These are phyloP conservation scores for Glycine tomentella DNA, from an alignment of 306 rosid genomes.

Conservation along the genomic window DNA sequence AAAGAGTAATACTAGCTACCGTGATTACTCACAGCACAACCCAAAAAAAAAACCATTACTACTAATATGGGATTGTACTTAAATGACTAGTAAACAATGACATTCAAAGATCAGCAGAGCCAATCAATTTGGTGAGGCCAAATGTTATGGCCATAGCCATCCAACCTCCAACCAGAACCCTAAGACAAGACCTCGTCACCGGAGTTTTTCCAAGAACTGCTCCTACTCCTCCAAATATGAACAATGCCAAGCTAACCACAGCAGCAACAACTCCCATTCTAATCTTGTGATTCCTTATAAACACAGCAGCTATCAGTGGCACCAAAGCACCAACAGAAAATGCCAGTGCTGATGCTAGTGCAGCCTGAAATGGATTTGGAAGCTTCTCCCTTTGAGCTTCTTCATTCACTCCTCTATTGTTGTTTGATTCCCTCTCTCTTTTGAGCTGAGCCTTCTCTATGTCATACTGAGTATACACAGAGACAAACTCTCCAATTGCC, in stretches of 20 bases:
- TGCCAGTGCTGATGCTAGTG: slow-evolving; percentile 72
- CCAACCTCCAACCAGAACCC: slow-evolving; percentile 79
- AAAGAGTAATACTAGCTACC: not conserved
- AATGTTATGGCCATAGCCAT: slow-evolving; percentile 78
- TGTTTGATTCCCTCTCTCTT: slow-evolving; percentile 35
- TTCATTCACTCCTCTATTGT: not conserved
- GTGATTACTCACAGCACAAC: not conserved
- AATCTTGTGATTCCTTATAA: slow-evolving; percentile 50
- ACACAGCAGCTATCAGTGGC: slow-evolving; percentile 70
- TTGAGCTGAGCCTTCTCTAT: slow-evolving; percentile 60
- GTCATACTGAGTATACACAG: slow-evolving; percentile 80
- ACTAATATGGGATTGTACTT: too few relatives aligned
- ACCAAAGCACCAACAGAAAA: slow-evolving; percentile 67
- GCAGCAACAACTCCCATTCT: slow-evolving; percentile 60
- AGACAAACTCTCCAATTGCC: slow-evolving; percentile 86
- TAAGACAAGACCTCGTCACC: slow-evolving; percentile 56
- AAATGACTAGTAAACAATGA: not conserved
- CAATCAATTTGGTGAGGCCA: slow-evolving; percentile 72
- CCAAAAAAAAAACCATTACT: too few relatives aligned
- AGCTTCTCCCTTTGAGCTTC: slow-evolving; percentile 53
- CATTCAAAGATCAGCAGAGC: slow-evolving; percentile 44
- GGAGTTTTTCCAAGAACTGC: slow-evolving; percentile 67
- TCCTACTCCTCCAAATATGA: slow-evolving; percentile 67
- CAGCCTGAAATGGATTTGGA: slow-evolving; percentile 75
- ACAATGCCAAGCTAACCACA: slow-evolving; percentile 57